Evolutionary conservation across 352 stramenopile genomes (phyloP), one percentile per base, ranked within the genome.

Genomic region (Vaucheria bursata): DNA sequence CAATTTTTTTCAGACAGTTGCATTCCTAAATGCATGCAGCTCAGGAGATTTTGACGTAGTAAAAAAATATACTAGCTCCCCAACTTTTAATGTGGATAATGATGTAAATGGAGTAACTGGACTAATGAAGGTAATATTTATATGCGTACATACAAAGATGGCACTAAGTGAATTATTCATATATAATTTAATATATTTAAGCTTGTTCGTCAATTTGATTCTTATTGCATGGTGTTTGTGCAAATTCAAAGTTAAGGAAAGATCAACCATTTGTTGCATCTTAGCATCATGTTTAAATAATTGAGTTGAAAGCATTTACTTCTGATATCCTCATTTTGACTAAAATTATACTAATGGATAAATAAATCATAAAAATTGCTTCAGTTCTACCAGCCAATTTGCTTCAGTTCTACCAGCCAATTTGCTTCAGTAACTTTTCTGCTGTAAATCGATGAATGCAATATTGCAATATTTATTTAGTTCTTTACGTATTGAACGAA

Each of bases 71-170:
- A 40, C 31, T n/a, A 7, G n/a, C 2, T 29, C 36, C 8, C 1
- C 4, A 8, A 7, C 12, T 45, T 72, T 72, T 38, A 35, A 35
- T 2, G 31, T 72, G 1, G 65, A 72, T 35, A 36, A 29, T 36
- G 65, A 72, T 72, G 65, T 72, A 40, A 35, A 72, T 37, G 65
- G 65, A 2, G 65, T 72, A 3, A 72, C 65, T 34, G 65, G 65
- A 3, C 31, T 72, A n/a, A 72, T 72, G 65, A 34, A 72, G 65
- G 65, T 72, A 34, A 8, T 50, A 12, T 12, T 12, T 12, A 50
- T 50, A 12, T 12, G 39, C 39, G 12, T 12, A 12, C 39, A n/a
- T n/a, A n/a, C n/a, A n/a, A n/a, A n/a, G n/a, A n/a, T n/a, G n/a
- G n/a, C n/a, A n/a, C n/a, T n/a, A n/a, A n/a, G n/a, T n/a, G n/a